Evolutionary conservation across 2,329 filamentous ascomycete species (phyloP).

Genomic region (Fusarium neocosmosporiellum): DNA sequence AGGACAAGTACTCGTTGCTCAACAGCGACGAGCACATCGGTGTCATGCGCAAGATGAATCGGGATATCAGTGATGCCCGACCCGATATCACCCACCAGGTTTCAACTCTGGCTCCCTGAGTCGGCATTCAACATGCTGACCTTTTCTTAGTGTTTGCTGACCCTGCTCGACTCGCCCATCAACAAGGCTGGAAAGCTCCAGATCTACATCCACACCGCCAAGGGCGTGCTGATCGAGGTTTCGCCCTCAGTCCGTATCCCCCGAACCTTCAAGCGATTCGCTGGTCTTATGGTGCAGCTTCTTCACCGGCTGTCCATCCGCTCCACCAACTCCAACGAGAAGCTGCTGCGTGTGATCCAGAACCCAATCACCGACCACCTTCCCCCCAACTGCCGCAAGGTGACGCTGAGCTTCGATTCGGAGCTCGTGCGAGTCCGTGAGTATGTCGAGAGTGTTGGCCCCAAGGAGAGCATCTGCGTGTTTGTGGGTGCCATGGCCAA

Average conservation of each 20-base stretch:
- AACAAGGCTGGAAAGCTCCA: slow-evolving; percentile 98
- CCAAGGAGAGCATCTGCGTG: slow-evolving; percentile 94
- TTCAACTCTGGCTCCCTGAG: slow-evolving; percentile 46
- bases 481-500: slow-evolving; percentile 99
- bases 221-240: slow-evolving; percentile 96
- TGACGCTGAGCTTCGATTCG: slow-evolving; percentile 95
- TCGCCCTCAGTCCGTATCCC: slow-evolving; percentile 98
- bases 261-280: slow-evolving; percentile 98
- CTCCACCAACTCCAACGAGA: slow-evolving; percentile 96
- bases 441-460: slow-evolving; percentile 82
- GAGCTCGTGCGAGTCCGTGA: slow-evolving; percentile 88
- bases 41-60: slow-evolving; percentile 99
- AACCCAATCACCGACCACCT: slow-evolving; percentile 98
- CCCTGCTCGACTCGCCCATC: slow-evolving; percentile 95
- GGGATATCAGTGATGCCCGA: slow-evolving; percentile 96
- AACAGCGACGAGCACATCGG: slow-evolving; percentile 99
- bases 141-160: slow-evolving; percentile 84
- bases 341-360: slow-evolving; percentile 95
- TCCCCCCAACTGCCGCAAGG: slow-evolving; percentile 96
- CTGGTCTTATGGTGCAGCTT: slow-evolving; percentile 97
- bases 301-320: slow-evolving; percentile 95
- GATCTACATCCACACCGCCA: slow-evolving; percentile 98
- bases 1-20: slow-evolving; percentile 96
- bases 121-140: slow-evolving; percentile 61
- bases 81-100: slow-evolving; percentile 99